phyloP scores from a whole-genome alignment of 352 stramenopile genomes.

The Phytophthora quininea region DNA sequence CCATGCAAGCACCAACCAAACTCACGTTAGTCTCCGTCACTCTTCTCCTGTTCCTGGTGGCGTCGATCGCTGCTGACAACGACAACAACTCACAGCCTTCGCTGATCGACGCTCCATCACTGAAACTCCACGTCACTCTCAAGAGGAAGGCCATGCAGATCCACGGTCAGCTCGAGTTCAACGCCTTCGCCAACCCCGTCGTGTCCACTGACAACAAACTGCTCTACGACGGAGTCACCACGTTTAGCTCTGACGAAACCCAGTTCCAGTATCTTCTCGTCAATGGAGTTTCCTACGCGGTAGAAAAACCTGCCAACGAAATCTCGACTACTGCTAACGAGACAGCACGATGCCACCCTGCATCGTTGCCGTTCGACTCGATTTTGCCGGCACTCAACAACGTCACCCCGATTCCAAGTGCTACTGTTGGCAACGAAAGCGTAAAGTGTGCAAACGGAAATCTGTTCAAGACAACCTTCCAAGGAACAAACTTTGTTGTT shows the following conservation, averaged over 20 bases:
- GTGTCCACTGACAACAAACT: constrained; percentile 19
- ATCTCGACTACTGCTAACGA: not conserved
- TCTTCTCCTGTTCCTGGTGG: too few relatives aligned
- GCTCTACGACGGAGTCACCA: constrained; percentile 32
- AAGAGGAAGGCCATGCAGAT: constrained; percentile 37
- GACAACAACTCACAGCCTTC: not conserved
- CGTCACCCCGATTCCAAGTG: constrained; percentile 15
- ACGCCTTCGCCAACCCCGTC: constrained; percentile 34
- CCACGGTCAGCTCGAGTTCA: constrained; percentile 31
- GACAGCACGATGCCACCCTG: constrained; percentile 26
- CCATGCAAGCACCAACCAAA: too few relatives aligned
- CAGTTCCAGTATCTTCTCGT: constrained; percentile 32
- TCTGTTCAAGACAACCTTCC: constrained; percentile 38
- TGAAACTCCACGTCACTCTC: constrained; percentile 35
- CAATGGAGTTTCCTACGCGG: constrained; percentile 29
- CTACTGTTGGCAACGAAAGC: constrained; percentile 6
- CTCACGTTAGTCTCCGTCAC: too few relatives aligned
- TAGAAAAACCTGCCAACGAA: not conserved
- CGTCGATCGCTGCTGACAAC: too few relatives aligned
- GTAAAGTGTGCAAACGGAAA: constrained; percentile 29
- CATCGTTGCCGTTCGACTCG: constrained; percentile 29
- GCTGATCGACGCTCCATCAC: constrained; percentile 18
- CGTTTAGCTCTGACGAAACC: constrained; percentile 12
- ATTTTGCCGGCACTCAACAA: constrained; percentile 36
- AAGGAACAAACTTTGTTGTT: constrained; percentile 27